Evolutionary conservation across 108 stramenopile species (phyloP), one percentile per base, ranked within the genome.

Genomic region (Skeletonema marinoi): DNA sequence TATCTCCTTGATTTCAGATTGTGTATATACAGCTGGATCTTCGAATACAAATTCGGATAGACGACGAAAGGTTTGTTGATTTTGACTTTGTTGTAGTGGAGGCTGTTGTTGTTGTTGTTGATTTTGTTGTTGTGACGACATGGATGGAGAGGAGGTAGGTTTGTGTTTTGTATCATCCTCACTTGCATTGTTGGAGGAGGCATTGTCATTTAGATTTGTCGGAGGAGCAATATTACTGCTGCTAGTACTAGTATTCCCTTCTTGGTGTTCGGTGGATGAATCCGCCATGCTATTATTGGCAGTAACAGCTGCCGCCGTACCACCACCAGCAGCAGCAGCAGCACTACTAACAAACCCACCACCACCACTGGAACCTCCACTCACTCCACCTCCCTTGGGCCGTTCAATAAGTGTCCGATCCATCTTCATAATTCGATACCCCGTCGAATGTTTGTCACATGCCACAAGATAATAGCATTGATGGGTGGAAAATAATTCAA

Each of bases 391-490:
- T 36, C 75, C 85, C 16, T 60, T 70, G 30, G 82, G 89, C 1
- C 81, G 78, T 71, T 96, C 95, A 78, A 96, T 96, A 62, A 90
- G 68, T 16, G 95, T 96, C 25, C 95, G 80, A 80, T 96, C 95
- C 86, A 96, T 93, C 69, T 91, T 93, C 60, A 94, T 68, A 33
- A 94, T 83, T 30, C 91, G 79, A 77, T 90, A 94, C n/a, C 66
- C 71, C 10, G 85, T 87, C 64, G 84, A 83, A 35, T 68, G 68
- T 70, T 90, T 90, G 68, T 94, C 88, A 66, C 87, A 89, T 12
- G 84, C 93, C 32, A 94, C 87, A 12, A 94, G 51, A 62, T 92
- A 94, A 71, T 92, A 94, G 46, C 88, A 89, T 72, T 92, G 93
- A 62, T 87, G 79, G 0, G 93, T 94, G 25, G 86, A 85, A 68